Conservation (phyloP, 2,329 filamentous ascomycete genomes). For the Paecilomyces sp. region DNA sequence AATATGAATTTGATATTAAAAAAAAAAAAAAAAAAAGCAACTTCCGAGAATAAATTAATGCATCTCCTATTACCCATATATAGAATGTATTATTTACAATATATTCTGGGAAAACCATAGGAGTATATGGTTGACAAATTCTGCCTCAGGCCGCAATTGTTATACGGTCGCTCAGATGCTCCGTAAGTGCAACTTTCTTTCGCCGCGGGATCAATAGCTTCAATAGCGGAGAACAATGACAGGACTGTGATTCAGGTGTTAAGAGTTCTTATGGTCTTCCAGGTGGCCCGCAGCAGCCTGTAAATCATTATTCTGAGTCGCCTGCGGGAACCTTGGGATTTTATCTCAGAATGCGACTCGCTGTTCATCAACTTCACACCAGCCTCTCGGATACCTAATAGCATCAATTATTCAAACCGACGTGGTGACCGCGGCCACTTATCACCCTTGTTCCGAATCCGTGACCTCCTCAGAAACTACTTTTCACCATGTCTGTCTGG, state of each 20-base stretch:
- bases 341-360: background rate
- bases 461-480: background rate
- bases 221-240: background rate
- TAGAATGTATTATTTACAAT: too few relatives aligned
- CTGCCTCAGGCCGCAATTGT: background rate
- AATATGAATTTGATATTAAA: too few relatives aligned
- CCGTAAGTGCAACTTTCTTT: background rate
- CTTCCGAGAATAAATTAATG: too few relatives aligned
- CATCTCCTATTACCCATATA: too few relatives aligned
- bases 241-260: background rate
- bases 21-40: too few relatives aligned
- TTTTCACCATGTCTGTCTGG: slow-evolving; percentile 62
- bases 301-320: background rate
- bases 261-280: background rate
- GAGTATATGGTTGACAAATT: too few relatives aligned
- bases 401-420: background rate
- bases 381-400: background rate
- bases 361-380: background rate
- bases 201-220: background rate
- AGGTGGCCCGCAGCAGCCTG: background rate
- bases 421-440: background rate
- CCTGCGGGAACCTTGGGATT: background rate
- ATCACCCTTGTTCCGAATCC: background rate
- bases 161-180: background rate
- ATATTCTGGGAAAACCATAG: too few relatives aligned